Evolutionary conservation across 2,329 filamentous ascomycete genomes (phyloP), one percentile per base, ranked within the genome.

Genomic region (Trichoderma arundinaceum): DNA sequence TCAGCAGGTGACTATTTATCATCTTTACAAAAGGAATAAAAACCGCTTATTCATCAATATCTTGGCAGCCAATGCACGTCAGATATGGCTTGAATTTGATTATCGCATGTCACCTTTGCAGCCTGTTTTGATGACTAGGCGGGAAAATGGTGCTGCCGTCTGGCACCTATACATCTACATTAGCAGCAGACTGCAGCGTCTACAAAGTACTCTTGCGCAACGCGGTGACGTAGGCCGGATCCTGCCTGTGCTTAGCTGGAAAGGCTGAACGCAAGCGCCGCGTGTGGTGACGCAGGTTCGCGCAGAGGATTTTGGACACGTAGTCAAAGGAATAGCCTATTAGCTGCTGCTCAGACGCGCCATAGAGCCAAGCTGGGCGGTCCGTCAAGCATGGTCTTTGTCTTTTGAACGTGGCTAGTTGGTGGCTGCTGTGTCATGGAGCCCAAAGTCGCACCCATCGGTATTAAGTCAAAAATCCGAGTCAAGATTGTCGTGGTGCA

Each of bases 261-360:
- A 2, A 2, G 43, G 17, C 32, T 35, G 32, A 59, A 59, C 43
- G 32, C 41, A 48, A 48, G 43, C 32, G 56, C 56, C 56, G 56
- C 53, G 53, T 19, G 33, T n/a, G 43, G 56, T 48, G 56, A 59
- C 56, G 43, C 28, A 38, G 7, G 28, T 48, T 39, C 28, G 17
- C 48, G n/a, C 35, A 48, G n/a, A 59, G 56, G 32, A 48, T 8
- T 59, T 38, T 22, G 43, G 56, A 38, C 56, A 59, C 56, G 56
- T 59, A 17, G 44, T 41, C 13, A 22, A 7, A n/a, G 28, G 33
- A 38, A 22, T 28, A 5, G 56, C 13, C 10, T 33, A n/a, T 33
- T 13, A 51, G 46, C 48, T 3, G 48, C 13, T 33, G n/a, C 10
- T 58, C 54, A 38, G 19, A 44, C 28, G 15, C 13, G 19, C 17